Conservation (phyloP, 2,329 filamentous ascomycete genomes). For the Neopestalotiopsis clavispora region DNA sequence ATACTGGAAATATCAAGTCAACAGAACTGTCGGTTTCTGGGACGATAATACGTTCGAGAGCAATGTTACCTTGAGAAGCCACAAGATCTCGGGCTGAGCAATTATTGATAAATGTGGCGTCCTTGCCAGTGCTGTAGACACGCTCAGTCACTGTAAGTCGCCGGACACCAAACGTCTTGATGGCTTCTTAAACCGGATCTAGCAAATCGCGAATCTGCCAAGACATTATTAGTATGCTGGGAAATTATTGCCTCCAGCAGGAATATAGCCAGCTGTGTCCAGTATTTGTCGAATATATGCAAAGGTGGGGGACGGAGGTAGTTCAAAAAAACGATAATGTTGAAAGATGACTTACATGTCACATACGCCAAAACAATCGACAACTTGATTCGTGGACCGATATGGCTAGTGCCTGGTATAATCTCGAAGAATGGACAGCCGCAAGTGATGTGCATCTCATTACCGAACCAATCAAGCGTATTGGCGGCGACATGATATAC, state of each 20-base stretch:
- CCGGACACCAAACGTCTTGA: neutral
- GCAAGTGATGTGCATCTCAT: conserved; percentile 1
- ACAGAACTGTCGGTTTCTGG: neutral
- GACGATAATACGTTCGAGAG: too few relatives aligned
- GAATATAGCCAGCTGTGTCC: neutral
- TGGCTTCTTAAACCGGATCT: neutral
- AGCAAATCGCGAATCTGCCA: neutral
- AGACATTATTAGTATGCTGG: neutral
- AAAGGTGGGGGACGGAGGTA: neutral
- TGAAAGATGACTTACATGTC: neutral
- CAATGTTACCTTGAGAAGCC: neutral
- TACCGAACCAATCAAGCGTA: neutral
- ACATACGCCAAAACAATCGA: neutral
- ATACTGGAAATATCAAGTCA: neutral
- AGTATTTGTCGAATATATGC: neutral
- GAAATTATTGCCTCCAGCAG: neutral
- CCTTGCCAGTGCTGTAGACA: neutral
- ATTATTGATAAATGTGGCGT: neutral
- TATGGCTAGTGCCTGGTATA: conserved; percentile 2
- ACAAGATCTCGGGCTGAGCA: neutral
- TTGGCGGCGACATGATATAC: neutral
- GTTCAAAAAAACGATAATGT: neutral
- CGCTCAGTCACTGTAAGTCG: neutral
- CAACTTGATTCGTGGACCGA: neutral
- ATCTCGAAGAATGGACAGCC: conserved; percentile 2